Percentiles rank a stretch among this genome's conserved stretches.
Conservation (phyloP, 1,284 basidiomycete genomes). For the Stygiomarasmius scandens region DNA sequence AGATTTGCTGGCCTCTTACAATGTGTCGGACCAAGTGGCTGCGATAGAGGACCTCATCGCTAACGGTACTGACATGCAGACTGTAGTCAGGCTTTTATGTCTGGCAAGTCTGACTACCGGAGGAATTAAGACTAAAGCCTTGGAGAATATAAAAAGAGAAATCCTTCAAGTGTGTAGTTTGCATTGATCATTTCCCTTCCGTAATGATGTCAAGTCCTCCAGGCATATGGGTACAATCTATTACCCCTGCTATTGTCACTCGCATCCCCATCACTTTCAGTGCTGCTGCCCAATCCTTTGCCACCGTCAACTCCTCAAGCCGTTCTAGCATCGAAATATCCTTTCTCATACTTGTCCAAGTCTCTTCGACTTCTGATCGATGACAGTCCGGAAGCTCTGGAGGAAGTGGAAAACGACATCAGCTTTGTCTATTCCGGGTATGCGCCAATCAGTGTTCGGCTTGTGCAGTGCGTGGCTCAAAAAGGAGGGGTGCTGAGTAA, state of each 20-base stretch:
- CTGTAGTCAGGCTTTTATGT: slow-evolving; percentile 81
- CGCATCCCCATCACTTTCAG: slow-evolving; percentile 68
- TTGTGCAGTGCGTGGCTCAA: slow-evolving; percentile 92
- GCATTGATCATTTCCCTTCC: slow-evolving; percentile 1
- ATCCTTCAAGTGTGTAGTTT: slow-evolving; percentile 74
- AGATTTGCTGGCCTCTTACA: slow-evolving; percentile 93
- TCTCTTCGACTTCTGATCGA: slow-evolving; percentile 92
- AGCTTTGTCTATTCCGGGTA: slow-evolving; percentile 97
- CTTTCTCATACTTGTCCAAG: slow-evolving; percentile 78
- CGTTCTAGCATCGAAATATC: slow-evolving; percentile 56
- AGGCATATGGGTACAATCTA: slow-evolving; percentile 93
- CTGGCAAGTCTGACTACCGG: slow-evolving; percentile 83
- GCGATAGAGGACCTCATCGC: slow-evolving; percentile 88
- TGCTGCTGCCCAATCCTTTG: slow-evolving; percentile 66
- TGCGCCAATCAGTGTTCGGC: slow-evolving; percentile 88
- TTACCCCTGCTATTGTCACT: slow-evolving; percentile 86
- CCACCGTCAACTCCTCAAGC: slow-evolving; percentile 51
- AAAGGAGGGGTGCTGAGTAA: slow-evolving; percentile 87
- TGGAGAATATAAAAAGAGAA: slow-evolving; percentile 91
- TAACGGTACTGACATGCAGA: slow-evolving; percentile 79
- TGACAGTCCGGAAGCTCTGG: slow-evolving; percentile 76
- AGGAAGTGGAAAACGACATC: slow-evolving; percentile 89
- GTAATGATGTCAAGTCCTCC: slow-evolving; percentile 11
- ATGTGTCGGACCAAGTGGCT: slow-evolving; percentile 73
- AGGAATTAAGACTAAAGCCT: slow-evolving; percentile 84